Evolutionary conservation across 495 filamentous ascomycete species (phyloP), one percentile per base, ranked within the genome.

Genomic region (Daldinia decipiens): DNA sequence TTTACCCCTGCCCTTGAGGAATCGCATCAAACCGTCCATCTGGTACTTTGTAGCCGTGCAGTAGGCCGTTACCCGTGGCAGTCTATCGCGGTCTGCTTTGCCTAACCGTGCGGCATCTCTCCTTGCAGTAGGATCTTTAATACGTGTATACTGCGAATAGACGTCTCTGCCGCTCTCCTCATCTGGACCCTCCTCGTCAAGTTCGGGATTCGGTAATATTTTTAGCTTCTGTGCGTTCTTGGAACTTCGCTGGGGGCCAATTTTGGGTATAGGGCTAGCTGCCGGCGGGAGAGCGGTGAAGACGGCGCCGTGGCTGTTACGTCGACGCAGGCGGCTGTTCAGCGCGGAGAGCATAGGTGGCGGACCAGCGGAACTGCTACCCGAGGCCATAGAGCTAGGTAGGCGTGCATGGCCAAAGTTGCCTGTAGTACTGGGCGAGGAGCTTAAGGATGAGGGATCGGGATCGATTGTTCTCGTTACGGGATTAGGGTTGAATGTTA

Each of bases 211-310:
- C 4, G 95, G 95, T 9, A 99, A 82, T 15, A 98, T 85, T 79
- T 99, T 99, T 57, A 99, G 85, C 80, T 99, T 99, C 82, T 98
- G 93, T 1, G 93, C 92, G 62, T 91, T 97, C 78, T 97, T 95
- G 31, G 93, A 97, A 47, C 94, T 98, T 77, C 95, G 82, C 73
- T 98, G 95, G 7, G 96, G 93, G 4, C 95, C 95, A 59, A 98
- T 94, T 82, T 99, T 99, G 9, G 90, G 82, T 6, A 86, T 80
- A 15, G 65, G 65, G 29, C 61, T 62, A 3, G 83, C 67, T 7
- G 79, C 78, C 1, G 80, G 82, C 1, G 84, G 76, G 8, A 83
- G 79, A 21, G 84, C 79, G 6, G 89, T 85, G 64, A 92, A 87
- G 38, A 81, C 70, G 29, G 75, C 58, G 31, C 91, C 90, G 75